Evolutionary conservation across 176 grass and related monocot genomes (phyloP), one percentile per base, ranked within the genome.

Genomic region (Bonia amplexicaulis): DNA sequence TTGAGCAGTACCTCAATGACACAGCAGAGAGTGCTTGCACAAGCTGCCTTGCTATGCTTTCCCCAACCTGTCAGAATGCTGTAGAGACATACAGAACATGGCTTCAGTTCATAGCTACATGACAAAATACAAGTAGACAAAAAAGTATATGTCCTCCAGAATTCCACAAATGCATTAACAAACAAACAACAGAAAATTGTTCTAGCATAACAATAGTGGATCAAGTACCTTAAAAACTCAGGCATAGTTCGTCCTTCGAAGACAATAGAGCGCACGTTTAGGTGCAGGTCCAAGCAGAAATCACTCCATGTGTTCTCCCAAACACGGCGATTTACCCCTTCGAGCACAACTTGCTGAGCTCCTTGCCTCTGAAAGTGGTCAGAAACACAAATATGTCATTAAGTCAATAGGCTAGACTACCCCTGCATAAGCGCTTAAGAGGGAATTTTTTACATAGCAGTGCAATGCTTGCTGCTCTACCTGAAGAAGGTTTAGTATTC

Each of bases 51-150:
- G 90, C 96, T 99, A 73, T 99, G 96, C 75, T 91, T 99, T 66
- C 96, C 96, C 96, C 96, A 99, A 59, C 96, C 96, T 45, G 96
- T 99, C 81, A 99, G 88, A 71, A 99, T 96, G 86, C 96, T 94
- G 85, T 29, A 87, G 53, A 82, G 33, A 88, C 33, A 76, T 23
- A 76, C 1, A 37, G 40, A 77, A 60, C 3, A 66, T 26, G 33
- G 13, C 8, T 71, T 86, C 41, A 86, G 78, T 29, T 41, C 20
- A 73, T 11, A 10, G 76, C 6, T 26, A 37, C 39, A 51, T 8
- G 69, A 68, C 11, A 75, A 6, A 33, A 73, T 54, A 35, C 5
- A 82, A 22, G 59, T 14, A 57, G 15, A 78, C 39, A 10, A 10
- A 59, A 13, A 23, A 68, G 12, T 59, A 42, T 6, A 58, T 49